Base-by-base conservation (phyloP, 2,329 filamentous ascomycete species). In the Magnaporthiopsis rhizophila region DNA sequence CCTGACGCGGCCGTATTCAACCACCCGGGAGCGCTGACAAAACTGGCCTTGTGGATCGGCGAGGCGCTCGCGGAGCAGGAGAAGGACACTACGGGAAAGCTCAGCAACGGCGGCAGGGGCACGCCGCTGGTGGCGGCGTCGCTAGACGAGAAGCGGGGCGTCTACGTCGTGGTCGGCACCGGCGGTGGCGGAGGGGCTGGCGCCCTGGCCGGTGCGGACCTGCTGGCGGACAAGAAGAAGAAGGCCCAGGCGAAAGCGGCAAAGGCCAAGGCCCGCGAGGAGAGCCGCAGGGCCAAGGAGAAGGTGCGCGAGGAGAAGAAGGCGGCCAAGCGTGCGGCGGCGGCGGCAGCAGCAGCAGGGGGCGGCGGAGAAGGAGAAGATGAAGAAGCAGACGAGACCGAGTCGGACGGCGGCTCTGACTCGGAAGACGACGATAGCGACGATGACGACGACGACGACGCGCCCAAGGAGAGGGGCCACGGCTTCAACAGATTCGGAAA, bases 61-160 rank as follows among this genome's bases (percentile, higher is more conserved):
- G 94, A 98, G 76, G 95, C 95, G 0, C 88, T 98, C 59, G 86
- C 89, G 1, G 93, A 97, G 68, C 90, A 96, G 71, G 95, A 98
- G 75, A 86, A 88, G 62, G 91, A 95, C 67, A 76, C 80, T 0
- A 89, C 88, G 30, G 90, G 90, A 1, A 86, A 86, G 65, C 80
- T 89, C 36, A 83, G 85, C 0, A 84, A 86, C 64, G 88, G 90
- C 32, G 87, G 86, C 1, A 82, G 89, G 15, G 90, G 90, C 36
- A 92, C 89, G 2, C 94, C 95, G 4, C 83, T 99, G 3, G 95
- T 99, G 0, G 89, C 97, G 60, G 95, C 92, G 1, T 90, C 92
- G 11, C 80, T 98, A 21, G 92, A 98, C 70, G 94, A 98, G 75
- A 87, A 86, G 65, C 82, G 93, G 53, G 91, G 91, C 1, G 87